A percentile compares a stretch with the other conserved stretches of the same genome.
Conservation (phyloP, 1,284 basidiomycete genomes). For the Ganoderma leucocontextum region DNA sequence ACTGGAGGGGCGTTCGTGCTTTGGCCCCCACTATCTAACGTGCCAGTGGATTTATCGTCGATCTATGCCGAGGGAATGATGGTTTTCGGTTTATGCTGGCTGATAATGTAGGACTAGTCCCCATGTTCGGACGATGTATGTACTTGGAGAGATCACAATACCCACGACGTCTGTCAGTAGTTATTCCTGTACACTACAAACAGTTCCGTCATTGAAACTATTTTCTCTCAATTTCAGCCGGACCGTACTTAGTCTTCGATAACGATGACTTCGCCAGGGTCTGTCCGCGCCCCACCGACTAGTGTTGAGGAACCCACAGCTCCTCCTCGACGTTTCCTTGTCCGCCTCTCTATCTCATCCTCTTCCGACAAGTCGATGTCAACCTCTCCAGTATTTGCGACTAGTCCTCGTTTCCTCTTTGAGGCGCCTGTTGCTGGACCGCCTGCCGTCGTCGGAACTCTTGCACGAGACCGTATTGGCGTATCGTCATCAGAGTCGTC, state of each 20-base stretch:
- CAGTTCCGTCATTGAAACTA: not conserved
- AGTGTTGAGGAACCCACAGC: slow-evolving; percentile 17
- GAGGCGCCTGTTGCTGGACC: slow-evolving; percentile 9
- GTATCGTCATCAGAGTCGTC: slow-evolving; percentile 59
- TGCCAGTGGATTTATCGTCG: too few species aligned
- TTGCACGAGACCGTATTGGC: slow-evolving; percentile 30
- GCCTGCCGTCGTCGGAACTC: not conserved
- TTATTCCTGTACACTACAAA: not conserved
- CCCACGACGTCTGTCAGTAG: not conserved
- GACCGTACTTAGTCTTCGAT: slow-evolving; percentile 46
- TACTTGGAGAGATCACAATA: not conserved
- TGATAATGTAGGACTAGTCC: too few species aligned
- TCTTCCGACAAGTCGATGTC: slow-evolving; percentile 34
- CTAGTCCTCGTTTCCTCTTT: slow-evolving; percentile 40
- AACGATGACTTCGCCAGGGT: slow-evolving; percentile 47
- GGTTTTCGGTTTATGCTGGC: too few species aligned
- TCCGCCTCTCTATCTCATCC: slow-evolving; percentile 23
- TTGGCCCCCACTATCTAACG: too few species aligned
- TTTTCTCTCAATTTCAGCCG: not conserved
- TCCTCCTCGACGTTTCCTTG: slow-evolving; percentile 28
- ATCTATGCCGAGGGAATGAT: too few species aligned
- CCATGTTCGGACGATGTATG: too few species aligned
- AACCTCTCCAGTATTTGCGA: slow-evolving; percentile 15
- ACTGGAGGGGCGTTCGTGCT: too few species aligned
- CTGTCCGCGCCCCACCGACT: slow-evolving; percentile 26